A percentile compares a stretch with the other conserved stretches of the same genome.
These are phyloP conservation scores for Periconia digitata DNA, from an alignment of 2,329 filamentous ascomycete species.

Conservation along the genomic window DNA sequence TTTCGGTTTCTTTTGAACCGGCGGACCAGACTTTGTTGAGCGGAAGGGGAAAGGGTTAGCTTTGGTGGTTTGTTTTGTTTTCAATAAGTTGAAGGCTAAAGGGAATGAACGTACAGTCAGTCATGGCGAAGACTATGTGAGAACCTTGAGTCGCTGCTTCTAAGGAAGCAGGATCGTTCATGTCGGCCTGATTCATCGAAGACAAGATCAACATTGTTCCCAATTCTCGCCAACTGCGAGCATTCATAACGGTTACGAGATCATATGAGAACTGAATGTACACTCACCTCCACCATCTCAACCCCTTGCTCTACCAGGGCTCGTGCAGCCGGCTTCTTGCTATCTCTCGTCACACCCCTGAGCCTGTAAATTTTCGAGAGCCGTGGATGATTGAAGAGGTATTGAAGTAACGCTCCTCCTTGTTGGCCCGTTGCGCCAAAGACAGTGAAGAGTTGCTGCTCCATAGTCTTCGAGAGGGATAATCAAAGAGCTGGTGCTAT, in stretches of 20 bases:
- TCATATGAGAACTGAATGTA: no score
- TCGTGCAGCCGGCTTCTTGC: conserved; percentile 22
- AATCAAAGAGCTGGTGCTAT: no score
- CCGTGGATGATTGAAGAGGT: conserved; percentile 41
- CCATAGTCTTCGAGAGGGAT: no score
- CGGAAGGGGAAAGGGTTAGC: conserved; percentile 6
- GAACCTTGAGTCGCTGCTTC: conserved; percentile 5
- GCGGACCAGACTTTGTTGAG: neutral
- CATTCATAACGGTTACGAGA: no score
- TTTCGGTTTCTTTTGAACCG: conserved; percentile 4
- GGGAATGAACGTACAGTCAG: conserved; percentile 6
- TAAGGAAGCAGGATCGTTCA: conserved; percentile 8
- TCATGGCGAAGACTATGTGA: conserved; percentile 1
- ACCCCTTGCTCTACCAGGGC: conserved; percentile 20
- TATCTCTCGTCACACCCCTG: conserved; percentile 54
- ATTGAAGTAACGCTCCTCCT: conserved; percentile 42
- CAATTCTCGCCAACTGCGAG: no score
- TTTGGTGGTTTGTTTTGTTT: conserved; percentile 12
- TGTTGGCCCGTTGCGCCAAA: conserved; percentile 49
- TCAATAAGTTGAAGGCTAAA: neutral
- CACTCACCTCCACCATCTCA: conserved; percentile 21
- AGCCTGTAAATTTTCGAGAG: conserved; percentile 50
- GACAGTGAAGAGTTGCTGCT: conserved; percentile 21
- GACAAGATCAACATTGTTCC: neutral
- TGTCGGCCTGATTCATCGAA: conserved; percentile 6